A percentile compares a stretch with the other conserved stretches of the same genome.
Evolutionary conservation across 768 basidiomycete genomes (phyloP).

Genomic region (Pulveroboletus sp.): DNA sequence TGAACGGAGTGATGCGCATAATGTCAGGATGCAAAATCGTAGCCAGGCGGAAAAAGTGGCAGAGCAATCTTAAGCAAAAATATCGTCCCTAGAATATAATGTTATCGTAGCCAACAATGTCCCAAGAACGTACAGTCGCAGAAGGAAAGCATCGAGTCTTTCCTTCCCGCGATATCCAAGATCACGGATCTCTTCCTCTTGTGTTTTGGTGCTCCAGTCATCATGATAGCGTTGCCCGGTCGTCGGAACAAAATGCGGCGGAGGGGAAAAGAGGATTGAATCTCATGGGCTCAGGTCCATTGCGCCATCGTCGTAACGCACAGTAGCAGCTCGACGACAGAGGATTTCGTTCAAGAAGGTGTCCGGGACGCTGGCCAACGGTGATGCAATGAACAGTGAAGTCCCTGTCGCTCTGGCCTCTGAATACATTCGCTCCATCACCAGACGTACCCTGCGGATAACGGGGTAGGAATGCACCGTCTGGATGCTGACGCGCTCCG

Average conservation of each 20-base stretch:
- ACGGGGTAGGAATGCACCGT: conserved; percentile 59
- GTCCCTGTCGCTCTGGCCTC: conserved; percentile 33
- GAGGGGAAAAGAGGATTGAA: not conserved
- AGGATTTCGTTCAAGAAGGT: conserved; percentile 67
- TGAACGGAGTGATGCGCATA: conserved; percentile 5
- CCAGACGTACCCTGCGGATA: conserved; percentile 54
- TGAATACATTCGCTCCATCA: conserved; percentile 53
- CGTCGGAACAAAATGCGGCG: conserved; percentile 1
- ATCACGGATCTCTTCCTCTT: conserved; percentile 5
- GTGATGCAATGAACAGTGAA: conserved; percentile 54
- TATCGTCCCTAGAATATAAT: conserved; percentile 32
- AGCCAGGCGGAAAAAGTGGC: conserved; percentile 5
- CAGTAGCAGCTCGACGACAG: conserved; percentile 18
- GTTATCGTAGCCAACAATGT: conserved; percentile 33
- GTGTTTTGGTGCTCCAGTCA: conserved; percentile 2
- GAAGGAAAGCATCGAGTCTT: conserved; percentile 8
- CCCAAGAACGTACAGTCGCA: conserved; percentile 32
- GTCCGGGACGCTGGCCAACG: conserved; percentile 53
- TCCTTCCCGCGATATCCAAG: conserved; percentile 20
- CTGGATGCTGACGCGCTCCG: conserved; percentile 49
- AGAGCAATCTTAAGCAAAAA: conserved; percentile 25
- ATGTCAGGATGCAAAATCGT: conserved; percentile 8
- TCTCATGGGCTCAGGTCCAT: conserved; percentile 40
- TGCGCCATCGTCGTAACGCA: conserved; percentile 22
- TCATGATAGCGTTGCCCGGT: not conserved